Base-by-base conservation (phyloP, 352 stramenopile species). In the Phytopythium cucurbitacearum region DNA sequence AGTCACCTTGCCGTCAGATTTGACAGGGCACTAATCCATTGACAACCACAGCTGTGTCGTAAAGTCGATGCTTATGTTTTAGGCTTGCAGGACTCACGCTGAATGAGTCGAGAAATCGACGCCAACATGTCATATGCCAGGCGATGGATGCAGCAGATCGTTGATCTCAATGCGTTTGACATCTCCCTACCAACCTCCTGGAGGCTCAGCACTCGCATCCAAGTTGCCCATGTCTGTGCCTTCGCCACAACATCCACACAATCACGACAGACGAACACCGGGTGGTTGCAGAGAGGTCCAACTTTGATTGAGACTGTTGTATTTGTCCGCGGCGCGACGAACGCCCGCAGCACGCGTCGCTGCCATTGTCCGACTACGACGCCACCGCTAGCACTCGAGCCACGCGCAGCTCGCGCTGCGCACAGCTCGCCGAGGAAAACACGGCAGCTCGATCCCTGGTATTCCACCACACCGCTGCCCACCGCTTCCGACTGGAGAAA, bases 241-340 rank as follows among this genome's bases (percentile, higher is more conserved):
- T 8, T 12, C 10, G 15, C 10, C 5, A 8, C 32, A 50, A 9
- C 36, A 45, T 15, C 15, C 32, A 37, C 16, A 35, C 4, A 7
- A 13, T 28, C 5, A 33, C 12, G 41, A 7, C 48, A 7, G 44
- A 4, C 3, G 3, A 44, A 33, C 15, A 44, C 48, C 42, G 2
- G 5, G 21, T 53, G 21, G 12, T 53, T 46, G 48, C 48, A 46
- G 48, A 53, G 48, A 53, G 48, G 48, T 46, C 37, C 48, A 53
- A 53, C 48, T 36, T 53, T 45, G 13, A 46, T 53, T 38, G 36
- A 53, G 44, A 46, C 48, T 46, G 28, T 38, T 53, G 36, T 38
- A 53, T 53, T 53, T 39, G 38, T 53, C 45, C 44, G 48, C 36
- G 28, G 15, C 38, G 21, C 35, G 37, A 28, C 8, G 21, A 28